Evolutionary conservation across 1,284 basidiomycete species (phyloP), one percentile per base, ranked within the genome.

Genomic region (Sporisorium graminicola): DNA sequence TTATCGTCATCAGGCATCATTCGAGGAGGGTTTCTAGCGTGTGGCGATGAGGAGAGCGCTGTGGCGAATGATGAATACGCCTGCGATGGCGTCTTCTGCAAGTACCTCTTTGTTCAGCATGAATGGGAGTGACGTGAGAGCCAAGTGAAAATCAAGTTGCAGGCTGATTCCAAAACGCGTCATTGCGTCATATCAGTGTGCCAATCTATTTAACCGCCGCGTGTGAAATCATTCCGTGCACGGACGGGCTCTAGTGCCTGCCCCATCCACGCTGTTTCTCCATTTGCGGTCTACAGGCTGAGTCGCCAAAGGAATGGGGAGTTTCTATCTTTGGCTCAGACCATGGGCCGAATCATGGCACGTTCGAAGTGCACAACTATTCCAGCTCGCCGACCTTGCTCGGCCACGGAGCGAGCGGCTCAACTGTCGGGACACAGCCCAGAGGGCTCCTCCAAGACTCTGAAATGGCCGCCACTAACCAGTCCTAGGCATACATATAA

Each of bases 151-250:
- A 35, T n/a, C 7, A 14, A 12, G 50, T 5, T n/a, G 37, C 16
- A 40, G 37, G 35, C 35, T 37, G 35, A 6, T 6, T 43, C 27
- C 18, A 22, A 51, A 49, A 68, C 61, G 65, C 71, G 55, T 55
- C 24, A 69, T 69, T 69, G 65, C 71, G 62, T 74, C 71, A 74
- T 74, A 66, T 66, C 64, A 57, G 47, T 12, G 50, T 18, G 40
- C 27, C 14, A 54, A 65, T 65, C 68, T 65, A 42, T 29, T 3
- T 26, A 13, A 20, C 20, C 20, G 18, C 29, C 27, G 33, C 55
- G 40, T 31, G 29, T 22, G 22, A 42, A 24, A 46, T 43, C n/a
- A n/a, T 35, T 56, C 40, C 9, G 47, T 49, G 59, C 65, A 63
- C 65, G 60, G 46, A 55, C 56, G 1, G 40, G n/a, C n/a, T n/a